phyloP scores from a whole-genome alignment of 805 yeast genomes.

The Candida ulmi region DNA sequence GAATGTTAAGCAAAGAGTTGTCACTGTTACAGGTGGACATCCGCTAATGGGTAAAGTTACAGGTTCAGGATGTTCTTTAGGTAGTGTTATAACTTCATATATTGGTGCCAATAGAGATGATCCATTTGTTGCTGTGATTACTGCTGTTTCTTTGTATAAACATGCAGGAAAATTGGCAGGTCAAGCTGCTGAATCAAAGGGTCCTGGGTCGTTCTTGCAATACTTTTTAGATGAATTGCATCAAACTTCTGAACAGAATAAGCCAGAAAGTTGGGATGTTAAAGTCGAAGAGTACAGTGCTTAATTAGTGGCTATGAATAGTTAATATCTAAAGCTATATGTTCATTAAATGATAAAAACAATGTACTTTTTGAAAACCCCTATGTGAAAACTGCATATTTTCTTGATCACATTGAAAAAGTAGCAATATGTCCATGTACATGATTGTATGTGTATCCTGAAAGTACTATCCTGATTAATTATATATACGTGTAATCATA shows the following conservation, averaged over 20 bases:
- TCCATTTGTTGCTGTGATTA: slow-evolving; percentile 9
- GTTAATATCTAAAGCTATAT: no score
- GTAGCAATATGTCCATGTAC: no score
- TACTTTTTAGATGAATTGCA: slow-evolving; percentile 9
- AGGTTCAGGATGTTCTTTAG: slow-evolving; percentile 81
- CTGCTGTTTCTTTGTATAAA: slow-evolving; percentile 14
- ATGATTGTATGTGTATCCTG: no score
- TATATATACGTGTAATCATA: no score
- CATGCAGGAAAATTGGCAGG: slow-evolving; percentile 15
- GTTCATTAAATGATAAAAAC: no score
- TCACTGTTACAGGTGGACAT: slow-evolving; percentile 50
- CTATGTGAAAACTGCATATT: background rate
- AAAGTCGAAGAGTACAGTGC: background rate
- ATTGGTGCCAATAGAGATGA: slow-evolving; percentile 7
- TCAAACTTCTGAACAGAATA: slow-evolving; percentile 1
- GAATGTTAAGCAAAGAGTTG: slow-evolving; percentile 24
- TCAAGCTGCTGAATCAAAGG: slow-evolving; percentile 1
- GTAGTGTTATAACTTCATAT: slow-evolving; percentile 35
- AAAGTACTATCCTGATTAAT: no score
- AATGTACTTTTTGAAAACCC: background rate
- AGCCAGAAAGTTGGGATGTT: slow-evolving; percentile 7
- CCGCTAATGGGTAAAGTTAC: slow-evolving; percentile 62
- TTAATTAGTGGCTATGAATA: no score
- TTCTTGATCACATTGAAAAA: no score
- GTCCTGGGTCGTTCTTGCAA: slow-evolving; percentile 13